Conservation (phyloP, 305 asterid species). For the Fraxinus dipetala region DNA sequence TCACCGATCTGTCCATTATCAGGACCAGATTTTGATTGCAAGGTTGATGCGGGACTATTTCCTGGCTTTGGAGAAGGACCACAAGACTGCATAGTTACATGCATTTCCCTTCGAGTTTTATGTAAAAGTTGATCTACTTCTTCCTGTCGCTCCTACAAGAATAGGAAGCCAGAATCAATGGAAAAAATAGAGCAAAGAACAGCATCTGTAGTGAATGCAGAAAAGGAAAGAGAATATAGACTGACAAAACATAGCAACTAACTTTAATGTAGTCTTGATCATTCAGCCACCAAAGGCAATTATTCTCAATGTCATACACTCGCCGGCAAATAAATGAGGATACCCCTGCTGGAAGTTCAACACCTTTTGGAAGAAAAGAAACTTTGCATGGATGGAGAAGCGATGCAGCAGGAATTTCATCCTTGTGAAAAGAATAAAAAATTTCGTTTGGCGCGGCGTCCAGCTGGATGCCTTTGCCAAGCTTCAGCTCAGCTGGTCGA, state of each 20-base stretch:
- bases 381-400: conserved; percentile 97
- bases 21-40: conserved; percentile 52
- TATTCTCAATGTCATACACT: conserved; percentile 68
- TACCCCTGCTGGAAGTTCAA: conserved; percentile 70
- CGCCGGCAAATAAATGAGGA: conserved; percentile 88
- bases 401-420: conserved; percentile 82
- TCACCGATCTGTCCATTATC: conserved; percentile 51
- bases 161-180: background rate
- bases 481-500: conserved; percentile 88
- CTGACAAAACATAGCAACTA: conserved; percentile 36
- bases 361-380: conserved; percentile 92
- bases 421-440: conserved; percentile 48
- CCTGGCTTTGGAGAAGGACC: conserved; percentile 66
- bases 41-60: conserved; percentile 45
- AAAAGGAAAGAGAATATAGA: conserved; percentile 4
- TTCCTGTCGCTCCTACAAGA: conserved; percentile 61
- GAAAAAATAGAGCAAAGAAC: background rate
- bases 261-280: conserved; percentile 80
- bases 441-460: conserved; percentile 73
- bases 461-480: conserved; percentile 60
- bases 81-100: conserved; percentile 47
- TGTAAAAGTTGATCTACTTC: conserved; percentile 59
- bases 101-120: conserved; percentile 58
- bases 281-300: conserved; percentile 87
- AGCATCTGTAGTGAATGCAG: background rate